Percentiles rank a stretch among this genome's conserved stretches.
These are phyloP conservation scores for Penicillium parvum DNA, from an alignment of 495 filamentous ascomycete species.

Conservation along the genomic window DNA sequence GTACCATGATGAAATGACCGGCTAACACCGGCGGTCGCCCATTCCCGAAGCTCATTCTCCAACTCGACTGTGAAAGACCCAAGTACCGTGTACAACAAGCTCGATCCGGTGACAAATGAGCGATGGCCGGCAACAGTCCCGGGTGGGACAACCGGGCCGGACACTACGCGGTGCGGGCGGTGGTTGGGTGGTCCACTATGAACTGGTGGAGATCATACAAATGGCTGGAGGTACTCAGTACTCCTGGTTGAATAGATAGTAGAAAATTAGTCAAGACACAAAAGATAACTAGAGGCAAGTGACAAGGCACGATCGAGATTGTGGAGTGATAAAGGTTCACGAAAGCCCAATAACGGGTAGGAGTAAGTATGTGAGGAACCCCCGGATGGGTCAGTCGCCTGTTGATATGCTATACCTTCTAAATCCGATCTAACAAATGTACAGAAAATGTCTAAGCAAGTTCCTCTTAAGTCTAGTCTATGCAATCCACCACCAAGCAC, in stretches of 20 bases:
- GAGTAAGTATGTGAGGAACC: too few relatives aligned
- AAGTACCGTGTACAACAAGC: constrained; percentile 2
- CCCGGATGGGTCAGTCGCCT: too few relatives aligned
- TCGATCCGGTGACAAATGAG: constrained; percentile 8
- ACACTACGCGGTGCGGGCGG: neutral
- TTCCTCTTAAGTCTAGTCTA: neutral
- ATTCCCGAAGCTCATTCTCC: constrained; percentile 3
- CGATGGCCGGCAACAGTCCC: constrained; percentile 17
- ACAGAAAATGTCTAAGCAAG: neutral
- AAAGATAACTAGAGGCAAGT: too few relatives aligned
- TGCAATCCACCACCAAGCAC: constrained; percentile 34
- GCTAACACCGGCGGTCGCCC: constrained; percentile 20
- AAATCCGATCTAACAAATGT: neutral
- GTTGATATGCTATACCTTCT: too few relatives aligned
- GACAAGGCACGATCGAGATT: too few relatives aligned
- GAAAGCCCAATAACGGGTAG: too few relatives aligned
- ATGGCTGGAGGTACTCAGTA: neutral
- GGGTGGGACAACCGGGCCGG: constrained; percentile 26
- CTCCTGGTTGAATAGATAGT: too few relatives aligned
- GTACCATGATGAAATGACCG: constrained; percentile 23
- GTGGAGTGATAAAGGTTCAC: too few relatives aligned
- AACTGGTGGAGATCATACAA: too few relatives aligned
- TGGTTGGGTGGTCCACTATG: constrained; percentile 6
- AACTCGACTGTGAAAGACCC: neutral
- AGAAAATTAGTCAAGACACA: too few relatives aligned